Evolutionary conservation across 768 basidiomycete species (phyloP), one percentile per base, ranked within the genome.

Genomic region (Phylloporus rhodoxanthus): DNA sequence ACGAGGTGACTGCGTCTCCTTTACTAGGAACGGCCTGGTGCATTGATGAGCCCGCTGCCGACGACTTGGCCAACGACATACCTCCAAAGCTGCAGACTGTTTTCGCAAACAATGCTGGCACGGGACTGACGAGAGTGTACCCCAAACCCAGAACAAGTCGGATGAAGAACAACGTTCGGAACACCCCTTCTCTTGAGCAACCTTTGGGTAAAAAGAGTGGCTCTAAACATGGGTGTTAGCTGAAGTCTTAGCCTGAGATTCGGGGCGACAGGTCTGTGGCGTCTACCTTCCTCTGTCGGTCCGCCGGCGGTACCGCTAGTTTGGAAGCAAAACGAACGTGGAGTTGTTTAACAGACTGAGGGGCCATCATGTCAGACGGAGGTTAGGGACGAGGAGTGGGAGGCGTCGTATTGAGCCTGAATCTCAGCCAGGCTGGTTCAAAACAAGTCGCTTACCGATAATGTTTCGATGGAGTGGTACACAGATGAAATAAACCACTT

Each of bases 81-180:
- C 63, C 50, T 52, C 15, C 8, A 26, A 44, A 19, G 40, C 21
- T 36, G 20, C 45, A 29, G 37, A 21, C 26, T 29, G 29, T 43
- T 45, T 47, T 28, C 40, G 29, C 25, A n/a, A 32, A 32, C 26
- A n/a, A 25, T 21, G 30, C 19, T 50, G 41, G 38, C 9, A 30
- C 40, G 48, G 38, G 26, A 55, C 48, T 8, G 62, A 62, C 26
- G 68, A 66, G 48, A 73, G 62, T 13, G 33, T 58, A 33, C 52
- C 60, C 44, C 55, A 62, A 38, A 55, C 57, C 75, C 74, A 75
- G 52, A 57, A 68, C 32, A 73, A 57, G 53, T 75, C 75, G 21
- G 60, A 60, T n/a, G 63, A 71, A 19, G 50, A 52, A 47, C 47
- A 59, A 42, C 71, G 61, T 53, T 68, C 63, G 8, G 64, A 62